Base-by-base conservation (phyloP, 2,329 filamentous ascomycete genomes). In the Parasarocladium wereldwijsianum region DNA sequence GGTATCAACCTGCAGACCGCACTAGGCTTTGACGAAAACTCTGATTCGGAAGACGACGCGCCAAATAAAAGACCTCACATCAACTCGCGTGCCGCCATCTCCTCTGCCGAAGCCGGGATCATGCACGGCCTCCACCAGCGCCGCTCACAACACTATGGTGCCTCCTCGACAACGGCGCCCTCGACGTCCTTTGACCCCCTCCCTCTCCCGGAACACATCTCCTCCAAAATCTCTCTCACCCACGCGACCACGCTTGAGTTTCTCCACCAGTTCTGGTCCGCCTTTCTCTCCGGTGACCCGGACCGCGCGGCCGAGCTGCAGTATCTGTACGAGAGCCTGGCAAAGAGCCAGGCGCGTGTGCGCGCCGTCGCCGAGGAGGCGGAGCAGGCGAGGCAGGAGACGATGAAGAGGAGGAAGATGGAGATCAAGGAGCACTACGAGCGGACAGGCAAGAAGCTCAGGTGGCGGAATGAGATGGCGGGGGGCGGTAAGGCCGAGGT, bases 161-260 rank as follows among this genome's bases (percentile, higher is more conserved):
- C 61, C 29, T 47, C 51, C 24, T 48, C 52, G 34, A 69, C 58
- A 42, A 57, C 54, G 22, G 22, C 22, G n/a, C n/a, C n/a, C n/a
- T n/a, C n/a, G n/a, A n/a, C n/a, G n/a, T 14, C 32, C 43, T 60
- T 43, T 41, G 63, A 49, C 30, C 66, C 54, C 40, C 79, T 64
- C 72, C 60, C 63, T 15, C 43, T 59, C 3, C 58, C 76, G 4
- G 44, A 57, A 2, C 61, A 67, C 2, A 57, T 79, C 13, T 58
- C 69, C 4, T 62, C 74, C 24, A 69, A 69, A 32, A 74, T 70
- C 40, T 57, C 55, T 23, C 52, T 73, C 32, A 93, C 87, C 0
- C 85, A 96, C 49, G 86, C 86, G 31, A 98, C 90, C 0, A 92
- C 84, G 0, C 78, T 82, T 21, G 90, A 98, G 47, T 98, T 96